These are phyloP conservation scores for Thermomucor indicae-seudaticae DNA, from an alignment of 371 early-diverging fungal species.

Conservation along the genomic window DNA sequence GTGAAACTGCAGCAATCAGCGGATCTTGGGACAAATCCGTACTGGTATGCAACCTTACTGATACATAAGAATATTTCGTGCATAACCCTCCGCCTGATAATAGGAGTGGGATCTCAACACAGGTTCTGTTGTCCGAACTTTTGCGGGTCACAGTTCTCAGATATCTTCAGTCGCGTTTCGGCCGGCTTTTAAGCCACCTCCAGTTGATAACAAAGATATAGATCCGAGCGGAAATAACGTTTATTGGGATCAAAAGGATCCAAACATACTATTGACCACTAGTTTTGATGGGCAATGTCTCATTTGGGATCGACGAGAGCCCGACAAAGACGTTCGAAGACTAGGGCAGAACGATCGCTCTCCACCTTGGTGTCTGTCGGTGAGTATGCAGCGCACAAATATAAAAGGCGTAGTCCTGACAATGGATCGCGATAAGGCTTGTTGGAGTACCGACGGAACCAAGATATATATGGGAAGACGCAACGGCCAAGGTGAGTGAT, in stretches of 20 bases:
- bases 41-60: constrained; percentile 41
- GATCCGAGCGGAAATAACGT: too few relatives aligned
- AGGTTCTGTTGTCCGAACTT: constrained; percentile 68
- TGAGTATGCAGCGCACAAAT: constrained; percentile 12
- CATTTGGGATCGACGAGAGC: constrained; percentile 80
- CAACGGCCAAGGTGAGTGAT: constrained; percentile 62
- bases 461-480: constrained; percentile 75
- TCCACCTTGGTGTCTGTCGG: constrained; percentile 90
- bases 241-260: constrained; percentile 36
- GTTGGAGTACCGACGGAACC: constrained; percentile 82
- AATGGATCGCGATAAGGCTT: constrained; percentile 44
- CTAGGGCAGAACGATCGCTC: constrained; percentile 61
- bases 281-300: constrained; percentile 82
- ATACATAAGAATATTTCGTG: constrained; percentile 3
- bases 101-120: constrained; percentile 91
- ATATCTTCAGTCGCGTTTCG: constrained; percentile 73
- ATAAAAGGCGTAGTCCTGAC: not conserved
- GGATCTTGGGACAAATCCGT: constrained; percentile 92
- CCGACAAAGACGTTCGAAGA: constrained; percentile 46
- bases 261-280: constrained; percentile 64
- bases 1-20: constrained; percentile 74
- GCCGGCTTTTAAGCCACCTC: constrained; percentile 45
- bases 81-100: not conserved
- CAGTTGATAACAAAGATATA: constrained; percentile 1
- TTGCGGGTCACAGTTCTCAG: constrained; percentile 74